Evolutionary conservation across 2,329 filamentous ascomycete species (phyloP).

Genomic region (Pyrenochaeta sp.): DNA sequence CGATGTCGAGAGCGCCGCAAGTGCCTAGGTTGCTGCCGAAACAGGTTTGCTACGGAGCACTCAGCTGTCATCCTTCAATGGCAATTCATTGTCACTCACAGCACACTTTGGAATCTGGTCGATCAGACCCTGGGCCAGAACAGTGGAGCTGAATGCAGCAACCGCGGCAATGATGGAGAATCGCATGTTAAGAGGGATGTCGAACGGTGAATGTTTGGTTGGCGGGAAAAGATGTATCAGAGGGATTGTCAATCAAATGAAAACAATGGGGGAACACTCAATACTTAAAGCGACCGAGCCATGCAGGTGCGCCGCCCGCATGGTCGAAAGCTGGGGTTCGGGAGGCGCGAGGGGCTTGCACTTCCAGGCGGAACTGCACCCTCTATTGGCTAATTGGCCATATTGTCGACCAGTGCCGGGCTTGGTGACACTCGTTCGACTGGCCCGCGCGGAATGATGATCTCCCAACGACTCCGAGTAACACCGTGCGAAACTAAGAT

Average conservation of each 20-base stretch:
- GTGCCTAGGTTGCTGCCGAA: slow-evolving; percentile 49
- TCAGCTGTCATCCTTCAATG: slow-evolving; percentile 1
- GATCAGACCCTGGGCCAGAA: slow-evolving; percentile 31
- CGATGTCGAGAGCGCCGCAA: slow-evolving; percentile 51
- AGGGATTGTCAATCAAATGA: neutral
- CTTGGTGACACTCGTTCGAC: neutral
- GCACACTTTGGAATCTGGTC: slow-evolving; percentile 41
- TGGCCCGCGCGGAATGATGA: neutral
- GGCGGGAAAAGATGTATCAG: neutral
- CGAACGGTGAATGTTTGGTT: too few relatives aligned
- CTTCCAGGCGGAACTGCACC: neutral
- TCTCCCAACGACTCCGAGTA: neutral
- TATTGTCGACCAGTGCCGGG: neutral
- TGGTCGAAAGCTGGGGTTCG: neutral
- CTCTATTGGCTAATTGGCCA: neutral
- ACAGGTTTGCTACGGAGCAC: slow-evolving; percentile 41
- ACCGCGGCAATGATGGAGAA: slow-evolving; percentile 33
- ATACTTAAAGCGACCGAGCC: neutral
- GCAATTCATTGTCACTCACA: slow-evolving; percentile 12
- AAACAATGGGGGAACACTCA: neutral
- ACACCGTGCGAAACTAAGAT: neutral
- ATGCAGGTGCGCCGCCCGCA: neutral
- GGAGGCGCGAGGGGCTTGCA: neutral
- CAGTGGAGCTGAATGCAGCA: slow-evolving; percentile 35
- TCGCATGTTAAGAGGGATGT: slow-evolving; percentile 30